A percentile compares a stretch with the other conserved stretches of the same genome.
Conservation (phyloP, 2,329 filamentous ascomycete species). For the Xylaria sp. region DNA sequence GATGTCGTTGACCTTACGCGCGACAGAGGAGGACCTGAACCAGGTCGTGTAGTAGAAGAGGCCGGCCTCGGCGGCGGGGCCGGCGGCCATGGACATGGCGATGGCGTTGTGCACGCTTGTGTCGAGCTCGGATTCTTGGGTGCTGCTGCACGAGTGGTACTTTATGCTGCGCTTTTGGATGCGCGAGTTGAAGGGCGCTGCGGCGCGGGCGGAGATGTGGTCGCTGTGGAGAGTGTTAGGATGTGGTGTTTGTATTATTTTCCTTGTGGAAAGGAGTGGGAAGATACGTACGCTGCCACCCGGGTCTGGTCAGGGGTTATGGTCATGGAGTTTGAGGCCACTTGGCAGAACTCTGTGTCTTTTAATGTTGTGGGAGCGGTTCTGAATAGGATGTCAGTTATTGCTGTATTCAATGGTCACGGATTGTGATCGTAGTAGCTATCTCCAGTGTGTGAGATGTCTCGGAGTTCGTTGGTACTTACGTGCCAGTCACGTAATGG, state of each 20-base stretch:
- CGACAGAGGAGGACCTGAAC: slow-evolving; percentile 18
- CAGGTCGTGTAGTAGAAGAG: slow-evolving; percentile 19
- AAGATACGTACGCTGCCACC: slow-evolving; percentile 15
- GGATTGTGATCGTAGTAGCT: too few relatives aligned
- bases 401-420: too few relatives aligned
- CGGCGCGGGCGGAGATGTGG: slow-evolving; percentile 13
- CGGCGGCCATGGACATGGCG: slow-evolving; percentile 13
- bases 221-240: slow-evolving; percentile 12
- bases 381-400: not conserved
- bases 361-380: slow-evolving; percentile 16
- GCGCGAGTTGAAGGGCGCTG: slow-evolving; percentile 17
- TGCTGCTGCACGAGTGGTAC: slow-evolving; percentile 15
- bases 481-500: slow-evolving; percentile 18
- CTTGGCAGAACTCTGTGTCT: slow-evolving; percentile 17
- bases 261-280: too few relatives aligned
- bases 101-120: slow-evolving; percentile 18
- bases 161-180: slow-evolving; percentile 19
- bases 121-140: slow-evolving; percentile 14
- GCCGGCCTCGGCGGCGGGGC: slow-evolving; percentile 8
- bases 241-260: not conserved
- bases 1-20: slow-evolving; percentile 15
- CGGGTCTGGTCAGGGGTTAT: slow-evolving; percentile 18
- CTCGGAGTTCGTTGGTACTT: not conserved
- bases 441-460: too few relatives aligned
- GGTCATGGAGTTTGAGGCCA: slow-evolving; percentile 15